Evolutionary conservation across 257 asterid genomes (phyloP).

Genomic region (Vinca minor): DNA sequence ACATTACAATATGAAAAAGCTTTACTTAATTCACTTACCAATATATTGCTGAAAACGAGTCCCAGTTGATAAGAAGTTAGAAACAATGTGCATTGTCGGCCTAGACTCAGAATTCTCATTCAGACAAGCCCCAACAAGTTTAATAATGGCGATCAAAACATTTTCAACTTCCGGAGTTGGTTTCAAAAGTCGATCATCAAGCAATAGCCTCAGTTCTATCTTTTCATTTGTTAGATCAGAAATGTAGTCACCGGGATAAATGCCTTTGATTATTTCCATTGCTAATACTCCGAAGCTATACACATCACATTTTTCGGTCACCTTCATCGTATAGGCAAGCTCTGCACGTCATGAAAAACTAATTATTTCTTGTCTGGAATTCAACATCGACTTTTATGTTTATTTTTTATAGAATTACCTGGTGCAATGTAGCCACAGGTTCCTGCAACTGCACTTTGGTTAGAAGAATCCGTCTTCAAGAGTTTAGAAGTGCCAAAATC

Average conservation of each 20-base stretch:
- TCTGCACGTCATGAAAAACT: background rate
- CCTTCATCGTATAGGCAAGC: slow-evolving; percentile 21
- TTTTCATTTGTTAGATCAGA: background rate
- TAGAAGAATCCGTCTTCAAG: slow-evolving; percentile 20
- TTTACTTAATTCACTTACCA: background rate
- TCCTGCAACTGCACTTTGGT: slow-evolving; percentile 26
- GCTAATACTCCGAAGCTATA: slow-evolving; percentile 34
- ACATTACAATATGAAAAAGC: too few species aligned
- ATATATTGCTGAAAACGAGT: too few species aligned
- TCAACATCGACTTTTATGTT: too few species aligned
- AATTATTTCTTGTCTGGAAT: too few species aligned
- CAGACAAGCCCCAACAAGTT: slow-evolving; percentile 20
- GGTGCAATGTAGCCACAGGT: slow-evolving; percentile 38
- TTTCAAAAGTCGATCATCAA: slow-evolving; percentile 12
- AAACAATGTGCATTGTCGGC: slow-evolving; percentile 27
- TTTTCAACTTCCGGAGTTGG: slow-evolving; percentile 3
- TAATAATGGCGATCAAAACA: slow-evolving; percentile 9
- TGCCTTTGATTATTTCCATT: slow-evolving; percentile 28
- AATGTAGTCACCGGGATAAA: slow-evolving; percentile 21
- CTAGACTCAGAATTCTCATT: slow-evolving; percentile 17
- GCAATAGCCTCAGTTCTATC: background rate
- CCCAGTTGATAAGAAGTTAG: background rate
- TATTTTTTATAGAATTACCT: slow-evolving; percentile 11
- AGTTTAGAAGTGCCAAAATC: slow-evolving; percentile 37
- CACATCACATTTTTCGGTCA: slow-evolving; percentile 24